Evolutionary conservation across 176 grass and related monocot genomes (phyloP).

Genomic region (Eleusine coracana): DNA sequence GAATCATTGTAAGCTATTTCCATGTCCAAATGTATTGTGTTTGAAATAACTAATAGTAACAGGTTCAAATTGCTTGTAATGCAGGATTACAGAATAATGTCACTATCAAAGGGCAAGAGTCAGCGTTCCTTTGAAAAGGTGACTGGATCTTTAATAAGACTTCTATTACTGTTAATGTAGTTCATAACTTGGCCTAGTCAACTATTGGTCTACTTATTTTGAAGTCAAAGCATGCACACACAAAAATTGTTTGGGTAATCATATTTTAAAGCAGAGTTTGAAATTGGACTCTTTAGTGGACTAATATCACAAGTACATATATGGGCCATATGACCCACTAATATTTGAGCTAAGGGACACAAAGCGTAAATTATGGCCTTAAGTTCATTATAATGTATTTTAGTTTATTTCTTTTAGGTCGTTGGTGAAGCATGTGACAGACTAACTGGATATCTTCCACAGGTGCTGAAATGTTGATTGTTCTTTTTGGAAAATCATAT

Average conservation of each 20-base stretch:
- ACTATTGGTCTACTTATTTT: not conserved
- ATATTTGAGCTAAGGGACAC: no score
- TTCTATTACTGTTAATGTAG: not conserved
- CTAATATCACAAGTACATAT: no score
- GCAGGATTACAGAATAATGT: conserved; percentile 5
- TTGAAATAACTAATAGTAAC: not conserved
- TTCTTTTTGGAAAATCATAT: not conserved
- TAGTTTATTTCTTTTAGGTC: conserved; percentile 1
- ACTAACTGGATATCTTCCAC: conserved; percentile 3
- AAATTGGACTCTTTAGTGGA: not conserved
- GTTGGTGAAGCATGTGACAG: not conserved
- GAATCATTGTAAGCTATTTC: not conserved
- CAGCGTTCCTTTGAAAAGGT: not conserved
- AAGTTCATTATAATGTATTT: not conserved
- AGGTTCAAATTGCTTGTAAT: not conserved
- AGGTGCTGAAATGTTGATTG: not conserved
- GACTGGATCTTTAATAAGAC: not conserved
- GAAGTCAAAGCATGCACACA: not conserved
- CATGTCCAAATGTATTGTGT: not conserved
- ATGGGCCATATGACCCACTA: no score
- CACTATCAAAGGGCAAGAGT: not conserved
- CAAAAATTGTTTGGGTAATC: not conserved
- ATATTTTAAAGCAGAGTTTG: no score
- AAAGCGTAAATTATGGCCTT: no score
- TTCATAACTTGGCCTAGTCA: no score